Evolutionary conservation across 768 basidiomycete species (phyloP).

Genomic region (Phlegmacium glaucopus): DNA sequence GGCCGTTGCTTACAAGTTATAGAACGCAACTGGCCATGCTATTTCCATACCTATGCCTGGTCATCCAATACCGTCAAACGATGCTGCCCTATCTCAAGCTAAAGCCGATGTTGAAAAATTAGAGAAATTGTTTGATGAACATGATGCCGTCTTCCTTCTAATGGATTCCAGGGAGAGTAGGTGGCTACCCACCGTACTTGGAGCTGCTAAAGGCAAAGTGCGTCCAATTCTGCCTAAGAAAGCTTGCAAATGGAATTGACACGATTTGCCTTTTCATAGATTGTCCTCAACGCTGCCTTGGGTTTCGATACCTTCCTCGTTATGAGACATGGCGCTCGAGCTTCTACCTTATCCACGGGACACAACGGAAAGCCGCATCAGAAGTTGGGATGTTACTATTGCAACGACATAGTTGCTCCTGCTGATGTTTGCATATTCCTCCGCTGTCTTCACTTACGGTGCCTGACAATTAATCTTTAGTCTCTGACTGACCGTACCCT

Average conservation of each 20-base stretch:
- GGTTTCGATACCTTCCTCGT: slow-evolving; percentile 97
- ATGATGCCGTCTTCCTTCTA: slow-evolving; percentile 89
- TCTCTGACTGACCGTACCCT: slow-evolving; percentile 83
- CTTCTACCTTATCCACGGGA: slow-evolving; percentile 25
- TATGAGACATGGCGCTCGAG: slow-evolving; percentile 88
- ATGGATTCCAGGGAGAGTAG: slow-evolving; percentile 99
- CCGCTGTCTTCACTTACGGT: background rate
- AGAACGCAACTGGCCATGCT: slow-evolving; percentile 81
- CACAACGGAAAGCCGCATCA: slow-evolving; percentile 25
- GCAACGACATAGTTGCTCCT: slow-evolving; percentile 97
- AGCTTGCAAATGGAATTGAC: background rate
- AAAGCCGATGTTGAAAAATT: slow-evolving; percentile 69
- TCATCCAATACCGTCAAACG: slow-evolving; percentile 71
- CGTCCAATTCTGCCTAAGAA: background rate
- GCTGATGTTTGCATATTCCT: slow-evolving; percentile 60
- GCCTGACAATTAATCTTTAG: slow-evolving; percentile 23
- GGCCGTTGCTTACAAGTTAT: background rate
- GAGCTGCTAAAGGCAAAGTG: slow-evolving; percentile 82
- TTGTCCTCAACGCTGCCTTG: slow-evolving; percentile 90
- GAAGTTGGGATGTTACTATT: slow-evolving; percentile 91
- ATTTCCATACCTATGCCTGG: slow-evolving; percentile 97
- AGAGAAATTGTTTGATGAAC: slow-evolving; percentile 74
- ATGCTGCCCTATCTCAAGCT: slow-evolving; percentile 48
- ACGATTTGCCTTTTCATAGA: slow-evolving; percentile 37
- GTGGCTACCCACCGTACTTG: slow-evolving; percentile 93